phyloP scores from a whole-genome alignment of 1,284 basidiomycete genomes.

The Microbotryum lychnidis-dioicae region DNA sequence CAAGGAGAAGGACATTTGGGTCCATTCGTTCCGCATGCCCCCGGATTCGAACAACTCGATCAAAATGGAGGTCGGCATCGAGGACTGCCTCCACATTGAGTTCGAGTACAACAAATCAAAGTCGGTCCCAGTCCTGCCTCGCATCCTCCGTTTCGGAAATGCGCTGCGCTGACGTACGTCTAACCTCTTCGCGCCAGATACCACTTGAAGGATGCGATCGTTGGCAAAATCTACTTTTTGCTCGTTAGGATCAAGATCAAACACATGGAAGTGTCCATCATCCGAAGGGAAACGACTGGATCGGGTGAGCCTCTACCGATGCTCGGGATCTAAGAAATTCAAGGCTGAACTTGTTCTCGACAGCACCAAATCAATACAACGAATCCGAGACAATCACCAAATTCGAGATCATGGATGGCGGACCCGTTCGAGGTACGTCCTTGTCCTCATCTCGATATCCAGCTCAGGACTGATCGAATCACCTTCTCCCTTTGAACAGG shows the following conservation, averaged over 20 bases:
- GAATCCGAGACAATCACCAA: constrained; percentile 99
- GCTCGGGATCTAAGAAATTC: background rate
- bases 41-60: constrained; percentile 95
- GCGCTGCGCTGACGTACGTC: background rate
- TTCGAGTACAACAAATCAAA: constrained; percentile 99
- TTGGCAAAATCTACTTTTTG: constrained; percentile 98
- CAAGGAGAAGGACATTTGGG: constrained; percentile 93
- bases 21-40: constrained; percentile 96
- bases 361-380: constrained; percentile 88
- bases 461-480: background rate
- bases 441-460: background rate
- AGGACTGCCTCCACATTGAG: constrained; percentile 97
- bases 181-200: constrained; percentile 52
- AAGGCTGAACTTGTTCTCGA: background rate
- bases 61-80: constrained; percentile 99
- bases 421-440: constrained; percentile 71
- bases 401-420: constrained; percentile 98
- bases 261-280: constrained; percentile 98
- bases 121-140: constrained; percentile 45
- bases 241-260: constrained; percentile 99
- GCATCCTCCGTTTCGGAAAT: background rate
- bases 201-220: constrained; percentile 97
- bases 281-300: constrained; percentile 92
- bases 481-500: constrained; percentile 46
- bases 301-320: constrained; percentile 47